A percentile compares a stretch with the other conserved stretches of the same genome.
phyloP scores from a whole-genome alignment of 306 rosid genomes.

The Mimosa pudica region DNA sequence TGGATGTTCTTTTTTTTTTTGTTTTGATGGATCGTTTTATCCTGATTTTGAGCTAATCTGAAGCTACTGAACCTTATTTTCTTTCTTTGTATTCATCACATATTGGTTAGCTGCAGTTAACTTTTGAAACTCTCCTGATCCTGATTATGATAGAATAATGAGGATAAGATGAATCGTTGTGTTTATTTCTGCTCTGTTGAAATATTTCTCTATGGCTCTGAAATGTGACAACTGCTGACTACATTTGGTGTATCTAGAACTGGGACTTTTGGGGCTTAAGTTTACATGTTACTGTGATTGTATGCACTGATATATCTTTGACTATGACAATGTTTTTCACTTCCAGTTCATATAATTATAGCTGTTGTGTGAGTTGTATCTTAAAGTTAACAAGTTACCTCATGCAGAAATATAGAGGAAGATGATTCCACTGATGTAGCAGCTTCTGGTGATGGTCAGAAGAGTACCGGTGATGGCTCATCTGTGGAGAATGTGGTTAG shows the following conservation, averaged over 20 bases:
- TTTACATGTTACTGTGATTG: background rate
- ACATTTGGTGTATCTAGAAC: background rate
- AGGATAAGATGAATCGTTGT: background rate
- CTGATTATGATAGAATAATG: background rate
- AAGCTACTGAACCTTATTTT: background rate
- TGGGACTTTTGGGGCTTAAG: slow-evolving; percentile 13
- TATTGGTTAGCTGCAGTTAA: background rate
- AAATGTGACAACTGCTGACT: background rate
- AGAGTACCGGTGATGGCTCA: slow-evolving; percentile 54
- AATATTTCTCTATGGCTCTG: background rate
- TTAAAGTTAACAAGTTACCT: slow-evolving; percentile 41
- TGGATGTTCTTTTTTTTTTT: background rate
- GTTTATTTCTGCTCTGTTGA: slow-evolving; percentile 11
- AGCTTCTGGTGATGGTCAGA: slow-evolving; percentile 61
- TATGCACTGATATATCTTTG: background rate
- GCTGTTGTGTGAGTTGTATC: slow-evolving; percentile 40
- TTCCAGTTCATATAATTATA: slow-evolving; percentile 28
- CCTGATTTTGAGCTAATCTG: background rate
- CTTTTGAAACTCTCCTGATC: background rate
- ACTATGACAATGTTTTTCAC: slow-evolving; percentile 3
- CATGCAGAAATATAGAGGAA: slow-evolving; percentile 76
- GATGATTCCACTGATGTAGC: slow-evolving; percentile 64
- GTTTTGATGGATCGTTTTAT: background rate
- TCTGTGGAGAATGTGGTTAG: slow-evolving; percentile 59
- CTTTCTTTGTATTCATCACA: background rate